These are phyloP conservation scores for Colletotrichum truncatum DNA, from an alignment of 2,329 filamentous ascomycete species.

Conservation along the genomic window DNA sequence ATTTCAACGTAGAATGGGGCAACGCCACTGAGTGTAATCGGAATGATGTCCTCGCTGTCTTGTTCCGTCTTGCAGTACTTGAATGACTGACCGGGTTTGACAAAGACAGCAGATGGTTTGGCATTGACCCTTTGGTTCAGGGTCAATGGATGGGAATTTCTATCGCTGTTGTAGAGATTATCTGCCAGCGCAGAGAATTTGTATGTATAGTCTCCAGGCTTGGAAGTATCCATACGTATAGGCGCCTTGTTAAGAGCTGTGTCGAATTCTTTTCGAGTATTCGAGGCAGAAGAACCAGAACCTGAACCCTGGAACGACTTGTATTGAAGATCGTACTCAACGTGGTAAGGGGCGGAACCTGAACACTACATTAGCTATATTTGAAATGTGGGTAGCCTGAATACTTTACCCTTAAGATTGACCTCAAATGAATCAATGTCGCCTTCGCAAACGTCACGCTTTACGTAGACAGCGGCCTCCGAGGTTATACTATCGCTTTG, in stretches of 20 bases:
- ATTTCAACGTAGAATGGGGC: conserved; percentile 92
- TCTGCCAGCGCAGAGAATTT: conserved; percentile 85
- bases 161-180: conserved; percentile 82
- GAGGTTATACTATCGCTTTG: conserved; percentile 68
- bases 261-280: conserved; percentile 72
- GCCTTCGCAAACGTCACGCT: conserved; percentile 90
- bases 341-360: conserved; percentile 78
- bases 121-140: conserved; percentile 87
- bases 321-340: conserved; percentile 17
- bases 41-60: conserved; percentile 85
- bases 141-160: conserved; percentile 71
- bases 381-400: too few relatives aligned
- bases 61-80: conserved; percentile 92
- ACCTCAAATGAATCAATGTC: conserved; percentile 92
- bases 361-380: too few relatives aligned
- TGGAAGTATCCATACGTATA: conserved; percentile 85
- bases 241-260: conserved; percentile 80
- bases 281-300: not conserved
- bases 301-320: conserved; percentile 42
- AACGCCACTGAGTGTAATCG: conserved; percentile 82
- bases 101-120: conserved; percentile 83
- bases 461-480: conserved; percentile 67
- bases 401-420: conserved; percentile 73
- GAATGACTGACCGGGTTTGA: conserved; percentile 89
- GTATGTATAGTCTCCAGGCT: conserved; percentile 86